These are phyloP conservation scores for Nemophila menziesii DNA, from an alignment of 257 asterid species.

Conservation along the genomic window DNA sequence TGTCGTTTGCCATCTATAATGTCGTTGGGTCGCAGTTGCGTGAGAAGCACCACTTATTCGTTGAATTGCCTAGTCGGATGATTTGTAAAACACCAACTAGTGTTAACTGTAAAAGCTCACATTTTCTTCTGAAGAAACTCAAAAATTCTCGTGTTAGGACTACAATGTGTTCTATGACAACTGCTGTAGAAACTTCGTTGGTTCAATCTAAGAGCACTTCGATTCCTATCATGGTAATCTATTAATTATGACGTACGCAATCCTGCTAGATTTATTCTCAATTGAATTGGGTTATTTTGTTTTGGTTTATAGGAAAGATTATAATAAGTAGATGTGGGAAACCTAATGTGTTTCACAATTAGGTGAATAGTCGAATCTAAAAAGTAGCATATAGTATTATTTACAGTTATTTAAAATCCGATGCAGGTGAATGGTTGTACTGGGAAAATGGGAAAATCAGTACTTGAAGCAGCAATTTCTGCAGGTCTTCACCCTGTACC, in stretches of 20 bases:
- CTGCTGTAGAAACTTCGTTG: neutral
- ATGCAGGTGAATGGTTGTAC: conserved; percentile 80
- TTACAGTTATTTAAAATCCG: conserved; percentile 2
- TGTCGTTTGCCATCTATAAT: neutral
- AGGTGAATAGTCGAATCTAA: neutral
- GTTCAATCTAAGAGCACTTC: neutral
- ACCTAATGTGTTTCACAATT: neutral
- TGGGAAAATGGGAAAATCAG: conserved; percentile 90
- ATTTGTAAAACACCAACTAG: neutral
- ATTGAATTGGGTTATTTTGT: neutral
- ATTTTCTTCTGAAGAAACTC: neutral
- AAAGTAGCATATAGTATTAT: neutral
- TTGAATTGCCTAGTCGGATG: neutral
- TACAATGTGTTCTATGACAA: neutral
- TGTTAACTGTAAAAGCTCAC: neutral
- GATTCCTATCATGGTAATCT: conserved; percentile 1
- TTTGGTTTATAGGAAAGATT: neutral
- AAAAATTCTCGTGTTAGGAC: neutral
- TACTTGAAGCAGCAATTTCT: conserved; percentile 80
- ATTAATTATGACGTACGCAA: too few relatives aligned
- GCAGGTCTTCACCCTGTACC: conserved; percentile 80
- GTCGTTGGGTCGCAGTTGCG: neutral
- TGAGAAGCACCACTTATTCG: neutral
- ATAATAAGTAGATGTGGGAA: neutral
- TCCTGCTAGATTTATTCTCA: neutral